These are phyloP conservation scores for Bipolaris oryzae DNA, from an alignment of 2,329 filamentous ascomycete genomes.

Conservation along the genomic window DNA sequence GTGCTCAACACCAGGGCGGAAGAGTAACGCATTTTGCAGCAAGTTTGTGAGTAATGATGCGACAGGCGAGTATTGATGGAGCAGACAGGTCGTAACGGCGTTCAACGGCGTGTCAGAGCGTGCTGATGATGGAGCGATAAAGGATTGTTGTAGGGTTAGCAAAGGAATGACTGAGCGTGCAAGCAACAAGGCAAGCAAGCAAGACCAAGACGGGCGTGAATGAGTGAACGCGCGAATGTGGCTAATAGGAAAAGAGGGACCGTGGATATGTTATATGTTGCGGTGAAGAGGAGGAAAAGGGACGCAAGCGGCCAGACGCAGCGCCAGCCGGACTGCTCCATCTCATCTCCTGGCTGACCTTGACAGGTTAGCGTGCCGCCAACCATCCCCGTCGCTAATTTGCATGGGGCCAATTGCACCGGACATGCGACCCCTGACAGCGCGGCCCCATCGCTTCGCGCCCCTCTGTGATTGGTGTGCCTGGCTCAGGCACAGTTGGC, in stretches of 20 bases:
- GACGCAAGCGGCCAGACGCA: slow-evolving; percentile 32
- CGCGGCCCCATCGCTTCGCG: slow-evolving; percentile 7
- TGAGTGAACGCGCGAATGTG: slow-evolving; percentile 48
- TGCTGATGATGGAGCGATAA: slow-evolving; percentile 6
- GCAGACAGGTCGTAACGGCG: slow-evolving; percentile 32
- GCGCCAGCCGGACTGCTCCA: slow-evolving; percentile 30
- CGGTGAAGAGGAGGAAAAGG: slow-evolving; percentile 34
- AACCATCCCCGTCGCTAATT: slow-evolving; percentile 33
- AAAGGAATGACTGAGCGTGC: slow-evolving; percentile 40
- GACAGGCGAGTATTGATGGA: slow-evolving; percentile 8
- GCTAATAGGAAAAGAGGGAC: slow-evolving; percentile 32
- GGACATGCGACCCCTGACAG: slow-evolving; percentile 23
- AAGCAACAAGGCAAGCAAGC: slow-evolving; percentile 8
- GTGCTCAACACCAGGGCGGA: slow-evolving; percentile 47
- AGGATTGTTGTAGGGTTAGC: slow-evolving; percentile 5
- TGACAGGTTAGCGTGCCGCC: slow-evolving; percentile 22
- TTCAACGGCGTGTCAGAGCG: slow-evolving; percentile 30
- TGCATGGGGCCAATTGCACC: slow-evolving; percentile 31
- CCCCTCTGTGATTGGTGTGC: slow-evolving; percentile 37
- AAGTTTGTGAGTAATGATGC: slow-evolving; percentile 7
- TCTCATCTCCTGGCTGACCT: slow-evolving; percentile 31
- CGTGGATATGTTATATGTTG: slow-evolving; percentile 30
- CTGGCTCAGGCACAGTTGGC: slow-evolving; percentile 35
- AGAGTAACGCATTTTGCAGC: slow-evolving; percentile 43
- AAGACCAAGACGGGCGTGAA: slow-evolving; percentile 43